Conservation (phyloP, 495 filamentous ascomycete species). For the Lepidopterella palustris region DNA sequence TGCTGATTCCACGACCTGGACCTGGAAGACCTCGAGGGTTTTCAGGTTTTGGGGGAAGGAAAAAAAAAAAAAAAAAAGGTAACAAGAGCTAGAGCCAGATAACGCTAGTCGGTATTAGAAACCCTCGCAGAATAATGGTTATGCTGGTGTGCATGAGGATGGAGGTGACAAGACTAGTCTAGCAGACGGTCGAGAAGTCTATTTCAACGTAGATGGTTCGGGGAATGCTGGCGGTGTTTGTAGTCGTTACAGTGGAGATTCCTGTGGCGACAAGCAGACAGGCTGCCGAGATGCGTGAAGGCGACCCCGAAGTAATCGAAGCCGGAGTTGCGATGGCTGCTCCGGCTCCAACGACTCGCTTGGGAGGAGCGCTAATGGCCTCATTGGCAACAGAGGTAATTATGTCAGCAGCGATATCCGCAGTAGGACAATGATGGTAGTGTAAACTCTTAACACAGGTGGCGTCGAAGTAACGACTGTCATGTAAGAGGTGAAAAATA, state of each 20-base stretch:
- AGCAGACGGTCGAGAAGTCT: not conserved
- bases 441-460: not conserved
- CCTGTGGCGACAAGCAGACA: not conserved
- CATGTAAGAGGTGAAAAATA: not conserved
- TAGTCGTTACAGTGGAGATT: not conserved
- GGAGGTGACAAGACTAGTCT: not conserved
- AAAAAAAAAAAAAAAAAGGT: too few species aligned
- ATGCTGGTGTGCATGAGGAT: not conserved
- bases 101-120: too few species aligned
- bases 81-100: too few species aligned
- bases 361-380: not conserved
- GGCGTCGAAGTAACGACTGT: not conserved
- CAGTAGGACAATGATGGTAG: not conserved
- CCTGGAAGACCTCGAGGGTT: too few species aligned
- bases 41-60: too few species aligned
- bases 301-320: not conserved
- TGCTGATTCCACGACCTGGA: too few species aligned
- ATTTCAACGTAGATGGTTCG: not conserved
- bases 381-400: not conserved
- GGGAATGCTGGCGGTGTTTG: not conserved
- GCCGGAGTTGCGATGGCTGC: not conserved
- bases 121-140: too few species aligned
- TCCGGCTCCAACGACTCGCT: not conserved
- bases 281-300: not conserved
- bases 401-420: too few species aligned